phyloP scores from a whole-genome alignment of 169 alveolate genomes.

The Theileria luwenshuni region DNA sequence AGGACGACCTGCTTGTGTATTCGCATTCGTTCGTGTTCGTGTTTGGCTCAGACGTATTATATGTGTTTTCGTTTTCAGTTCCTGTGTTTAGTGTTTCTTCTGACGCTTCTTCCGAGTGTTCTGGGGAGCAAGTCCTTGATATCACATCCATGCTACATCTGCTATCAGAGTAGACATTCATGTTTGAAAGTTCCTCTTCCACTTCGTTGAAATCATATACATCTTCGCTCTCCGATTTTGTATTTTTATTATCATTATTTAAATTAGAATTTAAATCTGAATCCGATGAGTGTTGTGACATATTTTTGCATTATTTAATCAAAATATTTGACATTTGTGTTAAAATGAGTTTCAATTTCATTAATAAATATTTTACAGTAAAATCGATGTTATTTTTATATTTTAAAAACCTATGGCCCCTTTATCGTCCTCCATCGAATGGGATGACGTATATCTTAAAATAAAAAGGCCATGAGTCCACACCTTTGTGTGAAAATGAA shows the following conservation, averaged over 20 bases:
- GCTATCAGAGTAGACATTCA: background rate
- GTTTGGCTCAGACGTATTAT: background rate
- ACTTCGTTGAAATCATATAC: slow-evolving; percentile 3
- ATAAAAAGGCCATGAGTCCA: too few species aligned
- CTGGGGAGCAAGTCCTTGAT: background rate
- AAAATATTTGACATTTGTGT: too few species aligned
- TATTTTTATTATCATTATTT: background rate
- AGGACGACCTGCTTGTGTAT: background rate
- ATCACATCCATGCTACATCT: slow-evolving; percentile 5
- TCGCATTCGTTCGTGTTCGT: slow-evolving; percentile 10
- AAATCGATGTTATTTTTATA: background rate
- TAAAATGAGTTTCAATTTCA: background rate
- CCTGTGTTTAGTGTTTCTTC: background rate
- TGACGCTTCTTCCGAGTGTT: background rate
- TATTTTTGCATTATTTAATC: too few species aligned
- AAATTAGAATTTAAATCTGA: background rate
- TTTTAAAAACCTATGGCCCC: too few species aligned
- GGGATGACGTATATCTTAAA: too few species aligned
- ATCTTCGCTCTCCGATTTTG: background rate
- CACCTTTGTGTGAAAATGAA: too few species aligned
- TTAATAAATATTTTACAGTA: slow-evolving; percentile 8
- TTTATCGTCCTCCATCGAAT: too few species aligned
- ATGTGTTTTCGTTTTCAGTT: background rate
- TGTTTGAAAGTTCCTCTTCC: slow-evolving; percentile 4
- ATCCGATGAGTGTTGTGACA: slow-evolving; percentile 5